Evolutionary conservation across 129 eudicot species (phyloP).

Genomic region (Dittrichia graveolens): DNA sequence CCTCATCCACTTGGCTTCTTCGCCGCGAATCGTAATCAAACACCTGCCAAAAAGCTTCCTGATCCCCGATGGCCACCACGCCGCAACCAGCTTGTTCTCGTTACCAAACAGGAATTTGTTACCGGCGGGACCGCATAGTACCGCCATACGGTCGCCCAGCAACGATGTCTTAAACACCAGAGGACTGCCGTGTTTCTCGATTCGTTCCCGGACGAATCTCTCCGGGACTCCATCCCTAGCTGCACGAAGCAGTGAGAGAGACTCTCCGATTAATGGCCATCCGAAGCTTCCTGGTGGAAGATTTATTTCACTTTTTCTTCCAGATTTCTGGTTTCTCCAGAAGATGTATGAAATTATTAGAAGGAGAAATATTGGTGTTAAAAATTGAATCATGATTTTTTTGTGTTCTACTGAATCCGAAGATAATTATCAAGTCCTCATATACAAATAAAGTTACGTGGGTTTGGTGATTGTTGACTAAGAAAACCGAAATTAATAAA

Average conservation of each 20-base stretch:
- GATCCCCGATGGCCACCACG: constrained; percentile 60
- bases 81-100: constrained; percentile 54
- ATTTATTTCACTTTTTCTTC: neutral
- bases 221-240: constrained; percentile 37
- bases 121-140: constrained; percentile 52
- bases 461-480: too few species aligned
- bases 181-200: constrained; percentile 29
- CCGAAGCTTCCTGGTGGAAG: constrained; percentile 57
- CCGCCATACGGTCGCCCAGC: constrained; percentile 47
- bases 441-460: too few species aligned
- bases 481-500: too few species aligned
- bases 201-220: constrained; percentile 30
- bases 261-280: constrained; percentile 51
- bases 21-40: constrained; percentile 36
- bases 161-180: constrained; percentile 51
- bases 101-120: constrained; percentile 61
- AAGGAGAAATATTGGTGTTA: neutral
- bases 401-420: neutral
- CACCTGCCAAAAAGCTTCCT: constrained; percentile 52
- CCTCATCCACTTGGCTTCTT: constrained; percentile 55
- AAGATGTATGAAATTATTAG: constrained; percentile 7
- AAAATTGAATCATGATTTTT: constrained; percentile 2
- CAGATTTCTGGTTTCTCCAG: neutral
- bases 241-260: constrained; percentile 26
- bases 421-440: too few species aligned